Base-by-base conservation (phyloP, 169 alveolate genomes). In the Plasmodium inui region DNA sequence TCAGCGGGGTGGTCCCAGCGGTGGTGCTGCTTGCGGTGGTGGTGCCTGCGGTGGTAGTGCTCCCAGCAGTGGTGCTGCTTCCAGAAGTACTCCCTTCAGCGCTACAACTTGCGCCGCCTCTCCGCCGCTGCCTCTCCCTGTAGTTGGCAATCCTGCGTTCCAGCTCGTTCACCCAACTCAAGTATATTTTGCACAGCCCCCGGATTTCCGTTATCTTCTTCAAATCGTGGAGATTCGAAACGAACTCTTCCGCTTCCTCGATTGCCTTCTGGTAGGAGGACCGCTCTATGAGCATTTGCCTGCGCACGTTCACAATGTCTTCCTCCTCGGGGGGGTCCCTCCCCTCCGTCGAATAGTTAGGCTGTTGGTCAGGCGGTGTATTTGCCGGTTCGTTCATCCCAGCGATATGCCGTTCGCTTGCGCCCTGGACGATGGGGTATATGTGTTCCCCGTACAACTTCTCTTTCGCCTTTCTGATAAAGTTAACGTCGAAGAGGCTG, bases 251-350 rank as follows among this genome's bases (percentile, higher is more conserved):
- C n/a, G 94, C 94, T 67, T 89, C 94, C 72, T 89, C 94, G 37
- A 89, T 89, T 26, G 94, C 94, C 34, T 89, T 89, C 34, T 89
- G 82, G 41, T 89, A 89, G 12, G 94, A 89, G 6, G 88, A 89
- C 72, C 94, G 67, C 72, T 89, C 97, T 22, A 96, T 96, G 32
- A 96, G 57, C 79, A 93, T 92, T 81, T 96, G 97, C 57, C 97
- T 92, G 41, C 96, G 90, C 57, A 84, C 72, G 46, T 92, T 95
- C 37, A 94, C 57, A 1, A 73, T 57, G 61, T 84, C 61, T 9
- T 26, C 61, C n/a, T 26, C 30, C 30, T 84, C 74, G 14, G 44
- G 71, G 7, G 8, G n/a, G 4, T 28, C 76, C 28, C 39, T 67
- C 76, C 37, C n/a, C 37, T 12, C 12, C 73, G 28, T 1, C 0